phyloP scores from a whole-genome alignment of 2,329 filamentous ascomycete species.

The Alternaria novae-zelandiae region DNA sequence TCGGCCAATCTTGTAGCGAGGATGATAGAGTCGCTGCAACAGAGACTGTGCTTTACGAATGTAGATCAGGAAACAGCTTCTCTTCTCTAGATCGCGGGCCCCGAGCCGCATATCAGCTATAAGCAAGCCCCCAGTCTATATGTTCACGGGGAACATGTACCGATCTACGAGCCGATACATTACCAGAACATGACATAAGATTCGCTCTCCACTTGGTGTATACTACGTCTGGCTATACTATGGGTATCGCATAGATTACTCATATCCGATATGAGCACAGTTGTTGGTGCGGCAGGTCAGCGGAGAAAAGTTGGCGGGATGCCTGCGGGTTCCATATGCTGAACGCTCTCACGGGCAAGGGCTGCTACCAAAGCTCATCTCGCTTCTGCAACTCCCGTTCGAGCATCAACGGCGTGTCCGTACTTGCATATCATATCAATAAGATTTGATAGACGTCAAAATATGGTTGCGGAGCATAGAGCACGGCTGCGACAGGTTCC shows the following conservation, averaged over 20 bases:
- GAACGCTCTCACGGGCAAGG: neutral
- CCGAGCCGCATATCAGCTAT: neutral
- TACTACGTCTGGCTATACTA: neutral
- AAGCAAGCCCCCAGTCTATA: neutral
- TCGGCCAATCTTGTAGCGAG: neutral
- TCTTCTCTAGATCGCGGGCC: neutral
- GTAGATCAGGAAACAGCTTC: neutral
- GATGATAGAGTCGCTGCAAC: neutral
- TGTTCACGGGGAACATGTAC: neutral
- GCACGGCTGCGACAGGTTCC: conserved; percentile 3
- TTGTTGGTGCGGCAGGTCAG: neutral
- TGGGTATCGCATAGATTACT: neutral
- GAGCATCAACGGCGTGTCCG: neutral
- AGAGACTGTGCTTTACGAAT: neutral
- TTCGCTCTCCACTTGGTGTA: neutral
- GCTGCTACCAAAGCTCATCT: conserved; percentile 1
- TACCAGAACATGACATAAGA: neutral
- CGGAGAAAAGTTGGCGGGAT: conserved; percentile 26
- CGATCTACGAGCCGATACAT: neutral
- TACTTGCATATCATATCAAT: conserved; percentile 2
- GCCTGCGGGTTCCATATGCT: conserved; percentile 8
- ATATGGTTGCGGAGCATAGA: conserved; percentile 3
- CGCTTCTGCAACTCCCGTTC: conserved; percentile 2
- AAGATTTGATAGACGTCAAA: conserved; percentile 2
- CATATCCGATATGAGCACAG: neutral